These are phyloP conservation scores for Ogataea glucozyma DNA, from an alignment of 805 yeast species.

Conservation along the genomic window DNA sequence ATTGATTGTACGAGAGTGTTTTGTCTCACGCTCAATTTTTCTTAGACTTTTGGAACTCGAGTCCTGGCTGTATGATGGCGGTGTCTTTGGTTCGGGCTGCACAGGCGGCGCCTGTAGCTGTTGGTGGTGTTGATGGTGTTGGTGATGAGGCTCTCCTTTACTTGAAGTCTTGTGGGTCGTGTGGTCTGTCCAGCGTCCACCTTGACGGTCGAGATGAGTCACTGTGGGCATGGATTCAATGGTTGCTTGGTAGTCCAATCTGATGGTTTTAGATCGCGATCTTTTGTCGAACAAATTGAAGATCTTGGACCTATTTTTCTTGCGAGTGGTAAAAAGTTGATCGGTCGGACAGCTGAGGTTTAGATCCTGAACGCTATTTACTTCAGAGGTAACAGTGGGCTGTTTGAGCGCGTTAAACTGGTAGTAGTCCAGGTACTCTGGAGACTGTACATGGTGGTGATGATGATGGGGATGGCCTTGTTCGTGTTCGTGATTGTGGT, in stretches of 20 bases:
- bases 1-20: conserved; percentile 10
- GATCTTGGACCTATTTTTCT: conserved; percentile 12
- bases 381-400: too few species aligned
- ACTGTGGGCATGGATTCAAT: conserved; percentile 29
- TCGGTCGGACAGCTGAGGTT: conserved; percentile 5
- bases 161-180: conserved; percentile 5
- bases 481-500: too few species aligned
- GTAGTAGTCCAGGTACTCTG: too few species aligned
- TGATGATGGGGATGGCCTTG: too few species aligned
- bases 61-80: too few species aligned
- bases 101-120: too few species aligned
- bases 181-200: conserved; percentile 24
- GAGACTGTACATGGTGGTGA: too few species aligned
- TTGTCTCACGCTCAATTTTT: conserved; percentile 15
- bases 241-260: conserved; percentile 16
- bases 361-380: not conserved
- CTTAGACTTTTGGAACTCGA: too few species aligned
- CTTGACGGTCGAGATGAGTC: conserved; percentile 22
- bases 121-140: too few species aligned
- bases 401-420: conserved; percentile 10
- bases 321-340: conserved; percentile 13
- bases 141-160: not conserved
- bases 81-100: conserved; percentile 3
- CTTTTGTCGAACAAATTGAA: conserved; percentile 6
- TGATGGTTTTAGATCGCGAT: conserved; percentile 8